Base-by-base conservation (phyloP, 2,329 filamentous ascomycete genomes). In the Penicillium sp. region DNA sequence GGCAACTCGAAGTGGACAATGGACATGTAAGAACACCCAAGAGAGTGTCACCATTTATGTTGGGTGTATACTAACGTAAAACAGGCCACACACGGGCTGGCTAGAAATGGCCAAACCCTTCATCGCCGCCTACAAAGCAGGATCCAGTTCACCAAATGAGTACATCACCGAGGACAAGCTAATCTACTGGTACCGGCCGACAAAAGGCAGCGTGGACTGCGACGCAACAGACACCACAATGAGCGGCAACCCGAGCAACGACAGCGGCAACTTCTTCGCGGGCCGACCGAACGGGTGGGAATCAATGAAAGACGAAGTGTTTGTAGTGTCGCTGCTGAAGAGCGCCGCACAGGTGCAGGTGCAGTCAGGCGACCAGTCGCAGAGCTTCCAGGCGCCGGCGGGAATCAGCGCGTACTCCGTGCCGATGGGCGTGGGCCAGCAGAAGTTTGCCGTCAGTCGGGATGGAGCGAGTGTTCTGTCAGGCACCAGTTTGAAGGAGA, bases 111-210 rank as follows among this genome's bases (percentile, higher is more conserved):
- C 80, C 12, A 75, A 76, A 52, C 80, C 80, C 1, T 83, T 77
- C 58, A 82, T 82, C 54, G 70, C 77, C 1, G 80, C 80, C 0
- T 83, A 76, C 65, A 80, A 82, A 57, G 75, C 73, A 41, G 78
- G 75, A 10, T 47, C 26, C 32, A 47, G 71, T 68, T 2, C 72
- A 62, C 23, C 59, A 51, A 1, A 62, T 30, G 51, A 55, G 12
- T 76, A 76, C 65, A 77, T 82, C 55, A 66, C 68, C 29, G 65
- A 73, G 9, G 80, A 84, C 18, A 72, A 80, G 63, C 63, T 83
- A 12, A 67, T 81, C 26, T 83, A 83, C 69, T 84, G 80, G 80
- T 83, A 81, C 65, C 75, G 80, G 1, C 80, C 79, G 2, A 80
- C 76, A 1, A 74, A 75, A 1, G 76, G 72, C 53, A 52, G 56